phyloP scores from a whole-genome alignment of 2,329 filamentous ascomycete genomes.

The Phyllosticta citribraziliensis region DNA sequence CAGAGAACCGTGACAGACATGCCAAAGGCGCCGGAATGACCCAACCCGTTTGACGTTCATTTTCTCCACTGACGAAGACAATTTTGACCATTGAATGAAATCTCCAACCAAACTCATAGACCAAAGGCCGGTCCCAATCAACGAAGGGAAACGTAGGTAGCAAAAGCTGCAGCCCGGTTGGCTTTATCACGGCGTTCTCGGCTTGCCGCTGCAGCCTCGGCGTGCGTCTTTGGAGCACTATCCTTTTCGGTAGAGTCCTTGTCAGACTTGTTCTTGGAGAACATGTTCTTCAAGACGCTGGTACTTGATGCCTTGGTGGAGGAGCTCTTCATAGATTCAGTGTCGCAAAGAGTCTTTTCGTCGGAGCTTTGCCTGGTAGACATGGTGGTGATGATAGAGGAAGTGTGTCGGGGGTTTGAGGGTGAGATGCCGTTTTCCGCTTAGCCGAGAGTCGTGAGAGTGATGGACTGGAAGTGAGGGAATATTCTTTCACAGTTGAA shows the following conservation, averaged over 20 bases:
- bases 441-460: no score
- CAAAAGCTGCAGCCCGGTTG: not conserved
- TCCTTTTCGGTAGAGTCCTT: not conserved
- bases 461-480: no score
- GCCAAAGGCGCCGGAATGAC: no score
- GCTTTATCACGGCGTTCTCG: not conserved
- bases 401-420: not conserved
- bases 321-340: conserved; percentile 17
- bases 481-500: no score
- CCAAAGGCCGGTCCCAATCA: not conserved
- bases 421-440: not conserved
- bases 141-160: conserved; percentile 3
- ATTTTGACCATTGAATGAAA: not conserved
- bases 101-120: not conserved
- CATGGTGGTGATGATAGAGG: not conserved
- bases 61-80: not conserved
- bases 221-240: not conserved
- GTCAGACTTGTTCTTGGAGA: not conserved
- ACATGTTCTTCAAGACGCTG: conserved; percentile 17
- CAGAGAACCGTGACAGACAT: no score
- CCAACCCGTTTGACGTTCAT: no score
- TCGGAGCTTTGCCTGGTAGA: not conserved
- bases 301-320: conserved; percentile 18
- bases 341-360: conserved; percentile 1
- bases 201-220: not conserved